Base-by-base conservation (phyloP, 495 filamentous ascomycete genomes). In the Xylaria venustula region DNA sequence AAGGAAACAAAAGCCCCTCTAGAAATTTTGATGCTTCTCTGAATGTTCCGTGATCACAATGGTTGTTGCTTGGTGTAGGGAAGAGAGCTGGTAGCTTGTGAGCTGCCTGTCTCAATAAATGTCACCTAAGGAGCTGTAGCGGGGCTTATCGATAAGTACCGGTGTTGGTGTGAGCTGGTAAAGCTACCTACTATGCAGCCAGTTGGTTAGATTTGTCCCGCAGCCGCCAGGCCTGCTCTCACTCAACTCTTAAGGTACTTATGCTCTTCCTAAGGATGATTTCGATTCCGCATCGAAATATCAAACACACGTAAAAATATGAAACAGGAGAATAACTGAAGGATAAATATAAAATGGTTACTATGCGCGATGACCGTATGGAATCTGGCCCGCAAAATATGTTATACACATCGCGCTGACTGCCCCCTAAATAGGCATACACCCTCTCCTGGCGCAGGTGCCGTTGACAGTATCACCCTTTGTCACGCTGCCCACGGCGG, bases 381-480 rank as follows among this genome's bases (percentile, higher is more conserved):
- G 26, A 41, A 12, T 19, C 30, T 7, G 0, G 54, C 17, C n/a
- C 19, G 0, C 22, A 26, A 52, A 44, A 34, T 7, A 45, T 12
- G 22, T n/a, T n/a, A n/a, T n/a, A n/a, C 30, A 8, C 42, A 23
- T 2, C 15, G n/a, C 48, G 6, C 23, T 64, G 46, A 63, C 54
- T 59, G 1, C 4, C 51, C 11, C 7, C 36, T n/a, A n/a, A n/a
- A 7, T 65, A 94, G 90, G 84, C 58, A 85, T 90, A 3, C 92
- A 97, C 75, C 90, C 89, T 20, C 85, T 96, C 62, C 89, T 98
- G 46, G 90, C 90, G 62, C 94, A 98, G 75, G 84, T 97, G 53
- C 90, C 93, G 53, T 82, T 98, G 51, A 93, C 91, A 60, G 92
- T 97, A 55, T 97, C 93, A 30, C 94, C 94, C 23, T 97, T 96